Base-by-base conservation (phyloP, 164 flowering plant genomes). In the Cinnamomum chago region DNA sequence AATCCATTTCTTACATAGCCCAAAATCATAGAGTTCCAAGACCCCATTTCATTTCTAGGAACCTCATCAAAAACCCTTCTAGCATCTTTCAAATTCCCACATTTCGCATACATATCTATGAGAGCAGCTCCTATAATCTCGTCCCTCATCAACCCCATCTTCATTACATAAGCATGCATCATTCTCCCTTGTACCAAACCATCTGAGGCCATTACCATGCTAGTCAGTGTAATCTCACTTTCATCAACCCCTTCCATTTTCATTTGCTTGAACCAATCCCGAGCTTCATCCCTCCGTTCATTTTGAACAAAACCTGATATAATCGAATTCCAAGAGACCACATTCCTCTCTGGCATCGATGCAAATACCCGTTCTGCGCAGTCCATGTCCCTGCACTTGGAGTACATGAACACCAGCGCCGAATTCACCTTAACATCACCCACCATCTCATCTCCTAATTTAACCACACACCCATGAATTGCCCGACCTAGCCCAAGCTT, bases 11-110 rank as follows among this genome's bases (percentile, higher is more conserved):
- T 85, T 71, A 82, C 89, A 80, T 86, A 89, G 50, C 87, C 83
- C 14, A 87, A 87, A 58, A 90, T 80, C 85, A 90, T 86, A 22
- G 89, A 83, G 70, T 89, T 89, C 90, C 92, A 90, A n/a, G 86
- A 70, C 25, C 82, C 89, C 71, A 75, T 79, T 82, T 90, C 91
- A 80, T 80, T 90, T 28, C 73, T 65, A 0, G 86, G 84, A 9
- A 87, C 88, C 58, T 75, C 83, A 80, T 88, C 90, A 82, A 88
- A 88, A 10, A 86, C 27, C 73, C 76, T 62, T 70, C 87, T 82
- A 10, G 94, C 89, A 20, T 27, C 33, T 1, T 86, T 82, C 72
- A 88, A 79, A 77, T 87, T 86, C 28, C 89, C 89, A 14, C 10
- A 66, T 28, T 82, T 87, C 1, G 82, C 84, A 81, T 75, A 89